Percentiles rank a stretch among this genome's conserved stretches.
phyloP scores from a whole-genome alignment of 2,329 filamentous ascomycete species.

The Chaetomiaceae sp. region DNA sequence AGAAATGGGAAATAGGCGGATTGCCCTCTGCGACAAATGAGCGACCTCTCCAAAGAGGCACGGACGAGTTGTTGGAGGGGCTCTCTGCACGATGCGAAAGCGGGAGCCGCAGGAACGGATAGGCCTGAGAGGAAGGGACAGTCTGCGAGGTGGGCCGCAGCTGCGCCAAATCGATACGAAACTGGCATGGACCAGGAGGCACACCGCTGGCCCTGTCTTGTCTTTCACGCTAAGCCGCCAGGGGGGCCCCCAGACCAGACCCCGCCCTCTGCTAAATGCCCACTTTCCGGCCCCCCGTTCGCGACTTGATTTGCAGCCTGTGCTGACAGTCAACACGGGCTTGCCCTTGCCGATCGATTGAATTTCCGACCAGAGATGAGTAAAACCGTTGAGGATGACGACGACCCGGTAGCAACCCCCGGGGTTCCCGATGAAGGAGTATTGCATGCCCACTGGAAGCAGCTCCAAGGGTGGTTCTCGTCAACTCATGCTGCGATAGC shows the following conservation, averaged over 20 bases:
- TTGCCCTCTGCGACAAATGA: slow-evolving; percentile 31
- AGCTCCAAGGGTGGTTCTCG: not conserved
- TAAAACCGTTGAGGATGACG: not conserved
- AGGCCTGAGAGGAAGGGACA: not conserved
- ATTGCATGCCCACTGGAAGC: not conserved
- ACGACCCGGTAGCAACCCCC: not conserved
- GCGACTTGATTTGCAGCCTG: slow-evolving; percentile 10
- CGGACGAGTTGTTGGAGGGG: slow-evolving; percentile 16
- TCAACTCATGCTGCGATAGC: not conserved
- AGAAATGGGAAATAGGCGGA: slow-evolving; percentile 33
- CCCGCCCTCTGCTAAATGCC: slow-evolving; percentile 5
- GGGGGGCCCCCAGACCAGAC: slow-evolving; percentile 7
- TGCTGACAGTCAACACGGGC: not conserved
- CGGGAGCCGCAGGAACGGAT: slow-evolving; percentile 4
- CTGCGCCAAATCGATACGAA: slow-evolving; percentile 5
- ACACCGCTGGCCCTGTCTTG: slow-evolving; percentile 6
- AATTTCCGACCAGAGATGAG: slow-evolving; percentile 6
- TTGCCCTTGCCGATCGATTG: not conserved
- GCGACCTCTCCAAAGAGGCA: slow-evolving; percentile 12
- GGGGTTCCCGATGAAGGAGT: not conserved
- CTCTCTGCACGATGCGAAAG: slow-evolving; percentile 12
- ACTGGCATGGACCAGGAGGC: not conserved
- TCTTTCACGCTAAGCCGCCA: slow-evolving; percentile 4
- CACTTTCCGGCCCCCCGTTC: not conserved
- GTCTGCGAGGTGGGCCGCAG: not conserved